Evolutionary conservation across 768 basidiomycete species (phyloP).

Genomic region (Royoungia palumana): DNA sequence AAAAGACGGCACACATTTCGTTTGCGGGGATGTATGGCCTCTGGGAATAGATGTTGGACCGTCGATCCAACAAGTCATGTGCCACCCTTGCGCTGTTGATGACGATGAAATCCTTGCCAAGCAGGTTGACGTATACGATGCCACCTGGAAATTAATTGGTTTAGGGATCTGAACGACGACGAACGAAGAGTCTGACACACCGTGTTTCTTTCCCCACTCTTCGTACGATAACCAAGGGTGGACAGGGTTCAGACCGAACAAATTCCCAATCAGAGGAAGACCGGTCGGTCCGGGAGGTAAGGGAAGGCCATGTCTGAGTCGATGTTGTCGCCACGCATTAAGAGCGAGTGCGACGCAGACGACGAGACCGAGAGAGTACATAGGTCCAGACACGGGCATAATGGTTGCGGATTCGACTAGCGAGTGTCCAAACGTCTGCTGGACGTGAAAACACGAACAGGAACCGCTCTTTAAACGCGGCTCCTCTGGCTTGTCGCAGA

Average conservation of each 20-base stretch:
- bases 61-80: conserved; percentile 23
- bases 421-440: no score
- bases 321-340: conserved; percentile 13
- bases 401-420: no score
- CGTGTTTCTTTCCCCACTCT: conserved; percentile 33
- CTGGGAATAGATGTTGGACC: conserved; percentile 27
- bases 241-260: conserved; percentile 16
- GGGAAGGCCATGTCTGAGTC: conserved; percentile 19
- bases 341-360: conserved; percentile 5
- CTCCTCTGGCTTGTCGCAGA: no score
- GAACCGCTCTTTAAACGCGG: no score
- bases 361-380: conserved; percentile 6
- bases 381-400: neutral
- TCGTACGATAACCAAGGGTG: conserved; percentile 34
- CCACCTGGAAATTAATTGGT: conserved; percentile 13
- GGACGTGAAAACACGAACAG: no score
- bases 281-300: conserved; percentile 53
- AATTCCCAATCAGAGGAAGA: conserved; percentile 33
- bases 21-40: conserved; percentile 22
- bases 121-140: conserved; percentile 24
- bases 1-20: conserved; percentile 19
- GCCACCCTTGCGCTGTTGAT: conserved; percentile 23
- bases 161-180: neutral
- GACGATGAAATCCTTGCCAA: conserved; percentile 28
- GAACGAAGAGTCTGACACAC: conserved; percentile 10